Conservation (phyloP, 2,329 filamentous ascomycete species). For the Penicillium sp. region DNA sequence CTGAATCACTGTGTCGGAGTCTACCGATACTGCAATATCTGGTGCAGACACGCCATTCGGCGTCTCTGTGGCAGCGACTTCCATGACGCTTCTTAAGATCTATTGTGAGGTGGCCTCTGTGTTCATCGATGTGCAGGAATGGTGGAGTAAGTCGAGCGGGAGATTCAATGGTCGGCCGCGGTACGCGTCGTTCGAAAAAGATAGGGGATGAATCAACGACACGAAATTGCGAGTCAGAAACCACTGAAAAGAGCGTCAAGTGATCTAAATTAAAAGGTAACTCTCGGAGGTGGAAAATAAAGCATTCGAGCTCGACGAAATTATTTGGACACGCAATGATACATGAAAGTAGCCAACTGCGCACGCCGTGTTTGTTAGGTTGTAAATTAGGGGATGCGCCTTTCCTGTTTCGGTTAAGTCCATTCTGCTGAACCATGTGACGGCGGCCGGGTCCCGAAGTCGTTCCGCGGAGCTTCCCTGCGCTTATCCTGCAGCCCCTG, state of each 20-base stretch:
- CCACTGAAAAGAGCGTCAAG: conserved; percentile 1
- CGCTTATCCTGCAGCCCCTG: neutral
- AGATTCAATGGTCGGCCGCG: conserved; percentile 13
- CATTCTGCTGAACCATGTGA: conserved; percentile 19
- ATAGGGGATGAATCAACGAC: neutral
- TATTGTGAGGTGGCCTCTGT: conserved; percentile 19
- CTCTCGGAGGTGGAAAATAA: neutral
- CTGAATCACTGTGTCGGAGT: conserved; percentile 64
- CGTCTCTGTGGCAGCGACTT: conserved; percentile 33
- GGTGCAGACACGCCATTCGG: conserved; percentile 32
- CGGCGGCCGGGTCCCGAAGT: conserved; percentile 10
- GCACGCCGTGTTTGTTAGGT: conserved; percentile 19
- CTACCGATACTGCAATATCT: conserved; percentile 42
- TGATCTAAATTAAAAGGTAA: conserved; percentile 16
- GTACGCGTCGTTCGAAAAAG: conserved; percentile 13
- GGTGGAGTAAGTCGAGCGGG: conserved; percentile 12
- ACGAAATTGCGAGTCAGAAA: conserved; percentile 2
- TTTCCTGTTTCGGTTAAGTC: conserved; percentile 12
- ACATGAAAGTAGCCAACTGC: conserved; percentile 8
- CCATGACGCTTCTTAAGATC: conserved; percentile 26
- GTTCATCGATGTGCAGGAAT: conserved; percentile 29
- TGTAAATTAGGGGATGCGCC: conserved; percentile 23
- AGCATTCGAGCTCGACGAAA: conserved; percentile 4
- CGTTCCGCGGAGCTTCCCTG: conserved; percentile 3
- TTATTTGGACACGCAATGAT: neutral